Evolutionary conservation across 116 monocot genomes (phyloP).

Genomic region (Iris pallida): DNA sequence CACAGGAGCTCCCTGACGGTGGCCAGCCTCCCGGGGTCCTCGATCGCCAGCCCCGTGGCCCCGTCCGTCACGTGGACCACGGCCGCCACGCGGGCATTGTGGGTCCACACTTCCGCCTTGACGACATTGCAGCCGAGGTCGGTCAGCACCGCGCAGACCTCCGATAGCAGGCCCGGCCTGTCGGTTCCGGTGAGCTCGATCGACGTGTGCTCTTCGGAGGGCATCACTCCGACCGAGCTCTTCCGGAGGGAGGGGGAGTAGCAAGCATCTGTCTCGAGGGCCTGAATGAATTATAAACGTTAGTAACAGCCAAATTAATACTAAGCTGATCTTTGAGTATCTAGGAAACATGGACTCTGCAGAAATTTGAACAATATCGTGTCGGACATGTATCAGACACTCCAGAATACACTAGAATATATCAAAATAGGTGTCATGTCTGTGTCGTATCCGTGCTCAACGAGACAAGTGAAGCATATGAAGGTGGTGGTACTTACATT

Average conservation of each 20-base stretch:
- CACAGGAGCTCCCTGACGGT: constrained; percentile 57
- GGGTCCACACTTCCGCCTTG: constrained; percentile 80
- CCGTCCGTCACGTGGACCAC: constrained; percentile 75
- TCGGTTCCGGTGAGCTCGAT: constrained; percentile 73
- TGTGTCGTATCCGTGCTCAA: too few relatives aligned
- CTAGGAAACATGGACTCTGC: too few relatives aligned
- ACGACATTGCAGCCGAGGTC: constrained; percentile 74
- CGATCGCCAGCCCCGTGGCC: constrained; percentile 40
- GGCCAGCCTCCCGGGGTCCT: constrained; percentile 41
- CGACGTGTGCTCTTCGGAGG: constrained; percentile 38
- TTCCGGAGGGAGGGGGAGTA: background rate
- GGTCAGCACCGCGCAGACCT: constrained; percentile 70
- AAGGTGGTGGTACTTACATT: background rate
- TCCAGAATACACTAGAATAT: too few relatives aligned
- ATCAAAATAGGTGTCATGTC: too few relatives aligned
- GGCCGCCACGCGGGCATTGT: constrained; percentile 71
- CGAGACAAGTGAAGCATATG: too few relatives aligned
- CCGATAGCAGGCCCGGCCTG: constrained; percentile 81
- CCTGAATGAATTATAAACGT: background rate
- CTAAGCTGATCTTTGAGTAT: too few relatives aligned
- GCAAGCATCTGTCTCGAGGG: background rate
- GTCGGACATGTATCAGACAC: too few relatives aligned
- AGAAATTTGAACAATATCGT: too few relatives aligned
- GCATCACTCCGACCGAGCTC: constrained; percentile 2
- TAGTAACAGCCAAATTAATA: too few relatives aligned